Evolutionary conservation across 805 yeast species (phyloP).

Genomic region (Ogataea nitratoaversa): DNA sequence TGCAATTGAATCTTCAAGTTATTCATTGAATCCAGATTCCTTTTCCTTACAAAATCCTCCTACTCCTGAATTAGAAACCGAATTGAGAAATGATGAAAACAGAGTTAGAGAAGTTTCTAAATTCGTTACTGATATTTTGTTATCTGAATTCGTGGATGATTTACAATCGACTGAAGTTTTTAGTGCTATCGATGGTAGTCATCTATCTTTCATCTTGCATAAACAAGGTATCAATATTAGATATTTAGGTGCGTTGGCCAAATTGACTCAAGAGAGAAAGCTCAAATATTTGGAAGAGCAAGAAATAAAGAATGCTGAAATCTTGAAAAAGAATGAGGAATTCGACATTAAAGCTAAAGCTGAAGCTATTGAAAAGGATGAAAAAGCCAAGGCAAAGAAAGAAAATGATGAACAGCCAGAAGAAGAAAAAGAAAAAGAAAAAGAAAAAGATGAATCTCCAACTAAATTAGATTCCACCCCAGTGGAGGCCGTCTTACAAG

Average conservation of each 20-base stretch:
- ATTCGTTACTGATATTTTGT: slow-evolving; percentile 52
- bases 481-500: slow-evolving; percentile 36
- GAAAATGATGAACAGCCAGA: slow-evolving; percentile 25
- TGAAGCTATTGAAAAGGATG: slow-evolving; percentile 23
- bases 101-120: slow-evolving; percentile 68
- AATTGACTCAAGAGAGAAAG: slow-evolving; percentile 19
- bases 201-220: slow-evolving; percentile 67
- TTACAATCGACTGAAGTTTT: slow-evolving; percentile 43
- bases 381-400: slow-evolving; percentile 28
- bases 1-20: slow-evolving; percentile 47
- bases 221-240: slow-evolving; percentile 82
- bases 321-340: slow-evolving; percentile 27
- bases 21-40: slow-evolving; percentile 77
- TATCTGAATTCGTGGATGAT: slow-evolving; percentile 60
- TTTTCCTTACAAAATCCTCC: slow-evolving; percentile 43
- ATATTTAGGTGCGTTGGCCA: slow-evolving; percentile 68
- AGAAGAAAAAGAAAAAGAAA: slow-evolving; percentile 31
- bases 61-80: slow-evolving; percentile 32
- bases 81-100: slow-evolving; percentile 47
- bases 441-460: slow-evolving; percentile 31
- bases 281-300: slow-evolving; percentile 12
- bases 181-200: slow-evolving; percentile 79
- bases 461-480: slow-evolving; percentile 39
- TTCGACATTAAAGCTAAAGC: slow-evolving; percentile 20
- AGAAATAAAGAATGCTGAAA: slow-evolving; percentile 25